Base-by-base conservation (phyloP, 129 eudicot species). In the Arctium lappa region DNA sequence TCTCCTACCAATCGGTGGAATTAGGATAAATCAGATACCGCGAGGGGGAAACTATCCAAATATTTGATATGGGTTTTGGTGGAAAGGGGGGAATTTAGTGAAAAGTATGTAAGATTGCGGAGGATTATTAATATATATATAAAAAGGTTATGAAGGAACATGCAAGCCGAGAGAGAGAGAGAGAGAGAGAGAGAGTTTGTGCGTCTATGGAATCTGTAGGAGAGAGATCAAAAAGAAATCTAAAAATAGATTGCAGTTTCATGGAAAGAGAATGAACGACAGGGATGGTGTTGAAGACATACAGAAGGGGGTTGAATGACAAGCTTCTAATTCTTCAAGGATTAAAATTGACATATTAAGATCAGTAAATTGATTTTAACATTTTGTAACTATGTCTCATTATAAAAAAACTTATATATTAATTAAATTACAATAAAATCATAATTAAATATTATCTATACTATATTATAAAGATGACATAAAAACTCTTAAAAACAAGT, bases 21-120 rank as follows among this genome's bases (percentile, higher is more conserved):
- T 53, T 16, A 13, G 10, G 75, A 69, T 46, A 78, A 42, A 62
- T 78, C 32, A 63, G 70, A 63, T 5, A 18, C 2, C 32, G 29
- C 12, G 70, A 6, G 30, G 10, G 33, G 2, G 70, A 63, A 73
- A 73, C 27, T 84, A 69, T 30, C 22, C 37, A 10, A 74, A 79
- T 50, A 79, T 79, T 73, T 6, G 76, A 79, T 44, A 74, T 27
- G 87, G 83, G 76, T 73, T 73, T 74, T 66, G 84, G 74, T 84
- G 27, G 11, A 81, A 40, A 44, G 4, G 75, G 82, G 5, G 7
- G 42, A 70, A 36, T 75, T 83, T 70, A 69, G 78, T 53, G 77
- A 39, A 36, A 70, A 77, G 30, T 75, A 69, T 69, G 72, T 34
- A 75, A 12, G 85, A 74, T 81, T 38, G 27, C 46, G 29, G 80